Evolutionary conservation across 495 filamentous ascomycete genomes (phyloP), one percentile per base, ranked within the genome.

Genomic region (Ramalina intermedia): DNA sequence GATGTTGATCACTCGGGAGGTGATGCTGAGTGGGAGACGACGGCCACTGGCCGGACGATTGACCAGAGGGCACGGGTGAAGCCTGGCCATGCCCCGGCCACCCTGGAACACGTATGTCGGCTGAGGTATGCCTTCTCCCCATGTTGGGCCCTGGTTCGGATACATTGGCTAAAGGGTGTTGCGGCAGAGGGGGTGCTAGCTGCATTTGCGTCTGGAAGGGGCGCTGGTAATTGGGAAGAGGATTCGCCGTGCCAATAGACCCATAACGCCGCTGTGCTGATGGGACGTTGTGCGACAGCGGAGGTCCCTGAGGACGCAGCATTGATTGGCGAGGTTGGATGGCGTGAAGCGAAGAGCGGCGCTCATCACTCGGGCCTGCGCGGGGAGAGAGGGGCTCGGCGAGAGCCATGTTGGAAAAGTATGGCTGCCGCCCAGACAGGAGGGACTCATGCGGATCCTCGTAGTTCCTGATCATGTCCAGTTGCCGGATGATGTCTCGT

Each of bases 321-420:
- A 73, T 70, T 50, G 69, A 73, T 37, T 69, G 73, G 55, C 73
- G 72, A 37, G 70, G 64, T 54, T 65, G 58, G 42, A 55, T 61
- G 61, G 52, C 69, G 46, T 53, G 50, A 42, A 57, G 51, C 41
- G 53, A 52, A 54, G 60, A 49, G 41, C 91, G 79, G 37, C 87
- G 84, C 56, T 95, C 88, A 49, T 96, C 87, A 61, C 87, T 80
- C 21, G 89, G 80, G 39, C 87, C 63, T 67, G 96, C 91, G 35
- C 87, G 85, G 24, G 91, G 91, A n/a, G 91, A 96, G 14, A 95
- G 68, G 33, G 91, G 87, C 5, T 84, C 80, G 39, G 82, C 81
- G 21, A 77, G 62, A 33, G 79, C 66, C 51, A 87, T 67, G 55
- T 78, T 82, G 41, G 77, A 76, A 60, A 90, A 85, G 63, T 81